These are phyloP conservation scores for Brettanomyces anomalus DNA, from an alignment of 805 yeast species.

Conservation along the genomic window DNA sequence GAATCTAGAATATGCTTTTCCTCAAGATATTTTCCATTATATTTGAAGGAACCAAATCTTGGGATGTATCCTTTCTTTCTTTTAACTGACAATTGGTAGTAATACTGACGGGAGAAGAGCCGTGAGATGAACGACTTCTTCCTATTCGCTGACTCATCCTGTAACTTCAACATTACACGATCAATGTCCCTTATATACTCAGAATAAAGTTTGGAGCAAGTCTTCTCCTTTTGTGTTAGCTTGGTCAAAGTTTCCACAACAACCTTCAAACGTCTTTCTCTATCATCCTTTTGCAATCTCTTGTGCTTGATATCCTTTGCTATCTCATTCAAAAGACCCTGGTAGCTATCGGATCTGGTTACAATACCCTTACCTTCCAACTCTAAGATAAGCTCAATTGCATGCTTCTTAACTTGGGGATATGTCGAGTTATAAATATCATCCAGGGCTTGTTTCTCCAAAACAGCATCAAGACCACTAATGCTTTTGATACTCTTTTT, in stretches of 20 bases:
- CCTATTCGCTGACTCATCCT: constrained; percentile 36
- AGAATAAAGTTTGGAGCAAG: constrained; percentile 33
- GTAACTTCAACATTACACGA: constrained; percentile 32
- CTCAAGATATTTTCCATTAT: constrained; percentile 62
- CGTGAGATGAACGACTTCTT: constrained; percentile 27
- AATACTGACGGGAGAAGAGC: constrained; percentile 64
- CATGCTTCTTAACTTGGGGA: constrained; percentile 67
- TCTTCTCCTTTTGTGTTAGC: constrained; percentile 35
- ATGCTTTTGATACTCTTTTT: constrained; percentile 19
- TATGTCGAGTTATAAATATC: constrained; percentile 37
- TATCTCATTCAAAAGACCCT: constrained; percentile 70
- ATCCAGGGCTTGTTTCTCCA: constrained; percentile 33
- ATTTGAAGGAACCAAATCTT: constrained; percentile 68
- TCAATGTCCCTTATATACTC: constrained; percentile 43
- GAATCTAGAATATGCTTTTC: constrained; percentile 28
- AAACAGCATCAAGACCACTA: constrained; percentile 9
- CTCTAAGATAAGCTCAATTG: constrained; percentile 67
- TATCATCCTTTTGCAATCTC: constrained; percentile 32
- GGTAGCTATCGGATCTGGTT: constrained; percentile 63
- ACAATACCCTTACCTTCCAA: constrained; percentile 61
- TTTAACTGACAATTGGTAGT: constrained; percentile 63
- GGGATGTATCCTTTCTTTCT: constrained; percentile 60
- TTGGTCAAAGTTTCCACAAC: constrained; percentile 35
- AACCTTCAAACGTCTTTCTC: constrained; percentile 32
- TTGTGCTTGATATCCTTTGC: constrained; percentile 63